Base-by-base conservation (phyloP, 1,139 yeast genomes). In the Yamadazyma spencermartinsiae region DNA sequence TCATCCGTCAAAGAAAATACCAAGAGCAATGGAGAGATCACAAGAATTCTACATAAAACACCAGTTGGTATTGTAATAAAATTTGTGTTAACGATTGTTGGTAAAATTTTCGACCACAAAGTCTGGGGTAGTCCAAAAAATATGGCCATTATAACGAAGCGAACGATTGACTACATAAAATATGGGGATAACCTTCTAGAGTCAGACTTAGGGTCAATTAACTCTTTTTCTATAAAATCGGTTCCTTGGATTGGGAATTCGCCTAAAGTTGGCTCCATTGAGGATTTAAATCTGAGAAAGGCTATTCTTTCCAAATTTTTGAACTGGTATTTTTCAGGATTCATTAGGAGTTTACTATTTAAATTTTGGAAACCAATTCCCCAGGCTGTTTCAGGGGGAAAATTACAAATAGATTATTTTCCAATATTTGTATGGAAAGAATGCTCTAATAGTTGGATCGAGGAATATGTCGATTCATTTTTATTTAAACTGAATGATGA, bases 311-410 rank as follows among this genome's bases (percentile, higher is more conserved):
- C 54, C 1, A 51, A 56, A 4, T 76, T 85, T 39, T 23, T 86
- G 1, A 36, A 43, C 2, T 90, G 96, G 96, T 42, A 85, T 3
- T 74, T 84, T 35, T 50, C 63, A 0, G 37, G 38, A 0, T 68
- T 81, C 37, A 45, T 87, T 1, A 65, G 74, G 6, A 68, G 67
- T 11, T 47, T 87, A 1, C 46, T 86, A 0, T 58, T 66, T 0
- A 58, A 73, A 0, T 79, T 77, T 51, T 90, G 90, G 69, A 83
- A 85, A 53, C 30, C 34, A 14, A 80, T 84, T 2, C 80, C 92
- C 0, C 80, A 38, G 0, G 68, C 81, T 2, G 70, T 74, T 62
- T 18, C 42, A 3, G 51, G 49, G 5, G 44, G 41, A 16, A 44
- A 39, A 21, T 29, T 45, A 2, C 33, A 32, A 12, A 37, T 56